These are phyloP conservation scores for Salix arbutifolia DNA, from an alignment of 345 rosid species.

Conservation along the genomic window DNA sequence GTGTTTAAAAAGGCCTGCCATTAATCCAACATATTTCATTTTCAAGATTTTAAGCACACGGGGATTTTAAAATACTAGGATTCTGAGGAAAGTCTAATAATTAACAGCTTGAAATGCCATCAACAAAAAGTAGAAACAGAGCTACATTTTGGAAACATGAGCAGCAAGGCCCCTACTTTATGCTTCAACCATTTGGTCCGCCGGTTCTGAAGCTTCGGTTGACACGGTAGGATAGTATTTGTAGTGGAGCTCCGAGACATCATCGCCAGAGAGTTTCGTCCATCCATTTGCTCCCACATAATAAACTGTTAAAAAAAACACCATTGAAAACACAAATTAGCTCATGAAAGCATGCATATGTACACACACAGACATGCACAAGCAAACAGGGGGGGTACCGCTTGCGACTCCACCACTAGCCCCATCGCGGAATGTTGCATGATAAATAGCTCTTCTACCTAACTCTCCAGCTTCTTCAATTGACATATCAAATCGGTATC, in stretches of 20 bases:
- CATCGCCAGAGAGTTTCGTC: conserved; percentile 95
- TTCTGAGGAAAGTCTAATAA: background rate
- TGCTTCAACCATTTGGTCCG: conserved; percentile 79
- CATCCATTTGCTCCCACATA: conserved; percentile 91
- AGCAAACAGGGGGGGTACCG: conserved; percentile 42
- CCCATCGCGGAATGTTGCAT: conserved; percentile 97
- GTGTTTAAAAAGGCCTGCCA: too few species aligned
- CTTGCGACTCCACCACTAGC: conserved; percentile 99
- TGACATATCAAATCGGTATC: conserved; percentile 81
- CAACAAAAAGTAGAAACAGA: background rate
- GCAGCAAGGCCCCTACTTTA: background rate
- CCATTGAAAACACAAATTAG: background rate
- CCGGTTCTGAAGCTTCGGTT: conserved; percentile 58
- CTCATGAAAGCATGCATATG: background rate
- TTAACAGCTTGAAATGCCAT: conserved; percentile 2
- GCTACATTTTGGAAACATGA: conserved; percentile 1
- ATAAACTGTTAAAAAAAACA: conserved; percentile 52
- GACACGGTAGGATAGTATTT: conserved; percentile 67
- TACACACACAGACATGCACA: background rate
- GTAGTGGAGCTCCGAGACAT: conserved; percentile 93
- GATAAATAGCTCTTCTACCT: conserved; percentile 94
- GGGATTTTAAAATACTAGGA: background rate
- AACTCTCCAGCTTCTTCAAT: conserved; percentile 90
- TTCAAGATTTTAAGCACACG: background rate
- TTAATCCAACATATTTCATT: background rate